Base-by-base conservation (phyloP, 2,329 filamentous ascomycete genomes). In the Phialocephala subalpina region DNA sequence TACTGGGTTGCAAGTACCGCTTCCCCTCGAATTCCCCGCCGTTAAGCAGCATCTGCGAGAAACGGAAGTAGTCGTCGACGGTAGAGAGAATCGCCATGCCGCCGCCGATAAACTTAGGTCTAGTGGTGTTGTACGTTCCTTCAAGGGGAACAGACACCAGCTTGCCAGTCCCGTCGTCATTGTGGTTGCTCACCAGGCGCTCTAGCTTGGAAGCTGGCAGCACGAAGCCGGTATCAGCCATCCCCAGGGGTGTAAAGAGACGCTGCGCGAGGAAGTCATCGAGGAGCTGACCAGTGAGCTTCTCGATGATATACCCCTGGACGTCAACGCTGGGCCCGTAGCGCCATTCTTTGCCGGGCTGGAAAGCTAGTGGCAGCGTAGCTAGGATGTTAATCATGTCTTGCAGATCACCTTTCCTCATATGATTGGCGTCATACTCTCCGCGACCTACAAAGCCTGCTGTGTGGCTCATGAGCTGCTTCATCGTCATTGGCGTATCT, bases 391-490 rank as follows among this genome's bases (percentile, higher is more conserved):
- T 42, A 52, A 63, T 63, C 55, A 63, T 63, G 40, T 63, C 38
- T 29, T 63, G 61, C 9, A 63, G 40, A 63, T 63, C 61, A 38
- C 61, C 61, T 16, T 38, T 52, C 25, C 42, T 49, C 38, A 63
- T 9, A 45, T 40, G 20, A 45, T 57, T 18, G 20, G 25, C 61
- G 25, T 22, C 27, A 33, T 63, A 63, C 53, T 63, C 61, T 58
- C 18, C 27, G 7, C 61, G 53, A 27, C 53, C 61, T 9, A 11
- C n/a, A 42, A 63, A 63, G 40, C 61, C 61, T 52, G 61, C 61
- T 22, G 61, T 52, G 27, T 63, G 61, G 61, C 61, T 63, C 61
- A 63, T 63, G n/a, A 63, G 61, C 38, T 63, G 61, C 61, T 63
- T 63, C 61, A 63, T 63, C 38, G 16, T 58, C 61, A 63, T 63